A percentile compares a stretch with the other conserved stretches of the same genome.
These are phyloP conservation scores for Kodamaea arcana DNA, from an alignment of 1,139 yeast genomes.

Conservation along the genomic window DNA sequence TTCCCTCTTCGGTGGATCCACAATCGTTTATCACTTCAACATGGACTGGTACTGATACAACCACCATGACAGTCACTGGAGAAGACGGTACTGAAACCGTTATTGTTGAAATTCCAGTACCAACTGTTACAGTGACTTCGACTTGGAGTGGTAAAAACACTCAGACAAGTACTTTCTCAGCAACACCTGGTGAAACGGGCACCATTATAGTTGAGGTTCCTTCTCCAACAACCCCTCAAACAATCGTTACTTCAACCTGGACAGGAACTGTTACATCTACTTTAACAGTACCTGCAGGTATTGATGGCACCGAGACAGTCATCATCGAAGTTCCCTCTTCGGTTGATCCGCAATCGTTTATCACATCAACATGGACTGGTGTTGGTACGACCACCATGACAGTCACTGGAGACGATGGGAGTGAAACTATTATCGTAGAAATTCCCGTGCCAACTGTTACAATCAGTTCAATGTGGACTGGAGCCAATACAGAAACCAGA, in stretches of 20 bases:
- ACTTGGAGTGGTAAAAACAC: conserved; percentile 1
- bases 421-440: neutral
- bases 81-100: no score
- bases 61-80: no score
- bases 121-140: no score
- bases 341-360: neutral
- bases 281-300: neutral
- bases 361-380: neutral
- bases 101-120: no score
- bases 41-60: no score
- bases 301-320: neutral
- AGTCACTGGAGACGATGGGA: no score
- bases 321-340: neutral
- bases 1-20: no score
- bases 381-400: neutral
- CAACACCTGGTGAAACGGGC: conserved; percentile 1
- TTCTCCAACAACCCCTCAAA: no score
- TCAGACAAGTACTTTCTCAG: neutral
- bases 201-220: neutral
- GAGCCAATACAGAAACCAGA: neutral
- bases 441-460: conserved; percentile 1
- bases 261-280: neutral
- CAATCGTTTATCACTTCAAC: no score
- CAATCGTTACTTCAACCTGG: neutral
- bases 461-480: conserved; percentile 1